Base-by-base conservation (phyloP, 352 stramenopile genomes). In the Globisporangium yorkense region DNA sequence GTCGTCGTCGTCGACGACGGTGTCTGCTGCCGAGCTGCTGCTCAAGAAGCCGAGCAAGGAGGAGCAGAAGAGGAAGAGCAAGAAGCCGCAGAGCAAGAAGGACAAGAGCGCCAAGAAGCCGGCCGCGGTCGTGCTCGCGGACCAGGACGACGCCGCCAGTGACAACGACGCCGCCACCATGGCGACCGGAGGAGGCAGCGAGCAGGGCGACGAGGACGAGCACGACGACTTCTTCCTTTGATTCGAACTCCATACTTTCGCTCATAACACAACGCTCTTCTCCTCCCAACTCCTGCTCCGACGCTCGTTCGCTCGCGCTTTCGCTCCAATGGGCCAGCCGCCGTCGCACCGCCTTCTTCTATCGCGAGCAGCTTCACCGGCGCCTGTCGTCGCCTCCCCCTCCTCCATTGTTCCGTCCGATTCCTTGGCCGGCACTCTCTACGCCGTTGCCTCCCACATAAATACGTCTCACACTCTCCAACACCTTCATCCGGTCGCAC, bases 221-320 rank as follows among this genome's bases (percentile, higher is more conserved):
- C 59, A 72, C 15, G 78, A 90, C 27, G 80, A 91, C 45, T 89
- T 89, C 61, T 91, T 90, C 54, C 59, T 89, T 60, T 90, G 46
- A 58, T 35, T 49, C 46, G 18, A 10, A 16, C 18, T 13, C 18
- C 15, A 12, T 12, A 24, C 40, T 20, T 18, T 18, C 5, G 40
- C 16, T 21, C 40, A 46, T 8, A 46, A 46, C 40, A 46, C 21
- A 46, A 16, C 40, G 8, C 33, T 39, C 24, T 39, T 35, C 35
- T 16, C 35, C 35, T 15, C 10, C 35, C 8, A 16, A 10, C 13
- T 43, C 37, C 37, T 18, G 2, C 3, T 43, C 33, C 8, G 15
- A 6, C 18, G 4, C 47, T 40, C 21, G 7, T 12, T 20, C 9
- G 5, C 29, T 39, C 2, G 5, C 5, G 16, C 47, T 39, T 45